Conservation (phyloP, 176 grass and related monocot species). For the Oryza longistaminata region DNA sequence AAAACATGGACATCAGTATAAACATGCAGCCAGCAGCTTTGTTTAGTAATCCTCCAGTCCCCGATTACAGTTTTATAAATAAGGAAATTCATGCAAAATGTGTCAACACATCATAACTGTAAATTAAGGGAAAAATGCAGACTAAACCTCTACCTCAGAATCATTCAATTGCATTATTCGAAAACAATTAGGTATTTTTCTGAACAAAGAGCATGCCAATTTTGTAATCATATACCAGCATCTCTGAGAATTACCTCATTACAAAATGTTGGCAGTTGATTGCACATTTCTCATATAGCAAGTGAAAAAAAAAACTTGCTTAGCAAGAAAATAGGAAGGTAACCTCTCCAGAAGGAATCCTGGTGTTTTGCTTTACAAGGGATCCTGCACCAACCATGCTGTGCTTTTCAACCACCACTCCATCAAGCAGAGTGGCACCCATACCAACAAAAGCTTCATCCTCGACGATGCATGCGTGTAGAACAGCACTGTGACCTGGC, state of each 20-base stretch:
- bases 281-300: not conserved
- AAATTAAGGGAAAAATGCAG: not conserved
- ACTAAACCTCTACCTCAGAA: not conserved
- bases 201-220: not conserved
- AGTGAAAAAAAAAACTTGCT: constrained; percentile 1
- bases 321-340: constrained; percentile 24
- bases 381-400: constrained; percentile 86
- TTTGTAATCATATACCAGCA: not conserved
- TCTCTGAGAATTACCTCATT: not conserved
- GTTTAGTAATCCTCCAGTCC: not conserved
- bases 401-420: constrained; percentile 88
- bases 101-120: not conserved
- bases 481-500: constrained; percentile 80
- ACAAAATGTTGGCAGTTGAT: not conserved
- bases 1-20: not conserved
- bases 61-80: not conserved
- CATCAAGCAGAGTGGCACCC: constrained; percentile 88
- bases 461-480: constrained; percentile 22
- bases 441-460: constrained; percentile 95
- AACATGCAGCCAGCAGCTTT: not conserved
- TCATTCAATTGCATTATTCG: not conserved
- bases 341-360: constrained; percentile 92
- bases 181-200: not conserved
- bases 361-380: constrained; percentile 88
- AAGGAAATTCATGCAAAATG: not conserved